phyloP scores from a whole-genome alignment of 805 yeast species.

The Kuraishia molischiana region DNA sequence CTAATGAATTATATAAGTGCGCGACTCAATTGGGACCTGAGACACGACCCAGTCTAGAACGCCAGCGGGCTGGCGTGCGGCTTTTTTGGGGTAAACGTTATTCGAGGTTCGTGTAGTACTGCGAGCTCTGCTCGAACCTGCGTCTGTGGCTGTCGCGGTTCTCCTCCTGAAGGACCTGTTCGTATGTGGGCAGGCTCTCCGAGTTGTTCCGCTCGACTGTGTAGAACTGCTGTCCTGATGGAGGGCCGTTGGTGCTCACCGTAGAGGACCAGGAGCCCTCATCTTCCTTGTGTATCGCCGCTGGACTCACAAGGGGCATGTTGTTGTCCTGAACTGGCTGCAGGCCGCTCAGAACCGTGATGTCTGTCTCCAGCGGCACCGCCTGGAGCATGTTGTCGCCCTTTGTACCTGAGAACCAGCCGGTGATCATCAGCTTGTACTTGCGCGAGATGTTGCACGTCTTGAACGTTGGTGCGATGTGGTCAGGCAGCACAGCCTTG shows the following conservation, averaged over 20 bases:
- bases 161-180: slow-evolving; percentile 7
- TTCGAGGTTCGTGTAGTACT: slow-evolving; percentile 8
- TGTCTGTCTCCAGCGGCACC: slow-evolving; percentile 8
- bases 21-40: no score
- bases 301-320: slow-evolving; percentile 2
- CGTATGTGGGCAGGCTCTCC: slow-evolving; percentile 8
- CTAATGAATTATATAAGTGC: no score
- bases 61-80: no score
- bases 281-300: background rate
- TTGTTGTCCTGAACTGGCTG: slow-evolving; percentile 7
- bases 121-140: slow-evolving; percentile 8
- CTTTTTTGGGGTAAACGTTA: no score
- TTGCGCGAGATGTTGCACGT: slow-evolving; percentile 44
- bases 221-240: background rate
- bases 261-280: slow-evolving; percentile 3
- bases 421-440: slow-evolving; percentile 27
- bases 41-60: no score
- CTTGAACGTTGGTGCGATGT: slow-evolving; percentile 41
- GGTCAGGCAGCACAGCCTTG: slow-evolving; percentile 34
- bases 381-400: slow-evolving; percentile 4
- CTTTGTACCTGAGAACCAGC: slow-evolving; percentile 16
- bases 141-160: slow-evolving; percentile 8
- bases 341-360: slow-evolving; percentile 13
- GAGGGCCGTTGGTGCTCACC: background rate
- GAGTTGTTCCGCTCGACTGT: background rate